phyloP scores from a whole-genome alignment of 1,284 basidiomycete species.

The Phellopilus nigrolimitatus region DNA sequence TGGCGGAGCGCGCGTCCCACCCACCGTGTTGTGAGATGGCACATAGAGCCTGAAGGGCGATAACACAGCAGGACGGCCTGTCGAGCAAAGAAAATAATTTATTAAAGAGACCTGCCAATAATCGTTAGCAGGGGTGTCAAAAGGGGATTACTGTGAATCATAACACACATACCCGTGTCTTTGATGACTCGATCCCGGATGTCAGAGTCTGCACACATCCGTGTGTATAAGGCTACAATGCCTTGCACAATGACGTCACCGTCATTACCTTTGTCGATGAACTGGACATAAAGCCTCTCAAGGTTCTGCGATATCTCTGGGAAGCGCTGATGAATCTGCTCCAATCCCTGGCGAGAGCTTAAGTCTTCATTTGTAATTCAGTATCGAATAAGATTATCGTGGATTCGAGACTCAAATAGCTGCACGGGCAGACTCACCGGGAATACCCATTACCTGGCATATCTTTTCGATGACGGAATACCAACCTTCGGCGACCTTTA shows the following conservation, averaged over 20 bases:
- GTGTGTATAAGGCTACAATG: slow-evolving; percentile 56
- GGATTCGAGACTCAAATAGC: neutral
- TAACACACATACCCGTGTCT: slow-evolving; percentile 35
- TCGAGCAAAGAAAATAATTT: slow-evolving; percentile 52
- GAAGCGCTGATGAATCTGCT: slow-evolving; percentile 43
- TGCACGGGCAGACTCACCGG: neutral
- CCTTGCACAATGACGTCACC: slow-evolving; percentile 45
- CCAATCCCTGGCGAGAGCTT: slow-evolving; percentile 49
- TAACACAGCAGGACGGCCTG: slow-evolving; percentile 39
- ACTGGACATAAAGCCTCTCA: slow-evolving; percentile 4
- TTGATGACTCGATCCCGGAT: slow-evolving; percentile 52
- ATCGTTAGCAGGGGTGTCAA: neutral
- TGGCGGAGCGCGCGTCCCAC: slow-evolving; percentile 40
- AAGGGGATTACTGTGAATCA: neutral
- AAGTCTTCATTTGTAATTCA: too few species aligned
- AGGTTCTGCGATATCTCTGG: slow-evolving; percentile 9
- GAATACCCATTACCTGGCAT: neutral
- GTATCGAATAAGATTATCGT: slow-evolving; percentile 26
- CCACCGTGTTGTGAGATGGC: slow-evolving; percentile 62
- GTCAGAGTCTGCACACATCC: slow-evolving; percentile 57
- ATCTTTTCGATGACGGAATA: neutral
- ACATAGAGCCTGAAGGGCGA: slow-evolving; percentile 50
- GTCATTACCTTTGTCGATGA: slow-evolving; percentile 35
- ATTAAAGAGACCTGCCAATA: slow-evolving; percentile 42
- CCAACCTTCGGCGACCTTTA: neutral